Base-by-base conservation (phyloP, 1,139 yeast genomes). In the Nakaseomyces uthaithaninus region DNA sequence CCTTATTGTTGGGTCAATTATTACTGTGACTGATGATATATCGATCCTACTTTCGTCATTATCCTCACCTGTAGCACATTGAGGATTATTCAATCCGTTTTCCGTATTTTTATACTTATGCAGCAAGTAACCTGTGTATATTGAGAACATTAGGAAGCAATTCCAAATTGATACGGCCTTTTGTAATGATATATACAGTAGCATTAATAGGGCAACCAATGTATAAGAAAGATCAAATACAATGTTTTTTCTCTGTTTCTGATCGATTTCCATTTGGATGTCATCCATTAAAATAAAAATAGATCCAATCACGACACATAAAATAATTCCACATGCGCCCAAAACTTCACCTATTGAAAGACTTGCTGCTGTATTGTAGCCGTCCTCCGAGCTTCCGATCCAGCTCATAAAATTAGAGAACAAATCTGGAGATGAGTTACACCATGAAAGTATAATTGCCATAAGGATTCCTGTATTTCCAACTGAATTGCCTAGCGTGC, bases 371-470 rank as follows among this genome's bases (percentile, higher is more conserved):
- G 72, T 23, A 73, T 78, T 11, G 14, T 43, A 40, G 72, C 62
- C 33, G 67, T 67, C 72, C 80, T 72, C 10, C 91, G 94, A 33
- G 74, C 79, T 58, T 71, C 57, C 44, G 4, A 57, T 54, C 63
- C 63, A 59, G 40, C 60, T 56, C 49, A 59, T 48, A 22, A 59
- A 82, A 1, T 95, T 87, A 34, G 94, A 76, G 44, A 89, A 72
- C 2, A 91, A 75, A 61, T 91, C 98, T 0, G 97, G 95, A 0
- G 95, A 74, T 6, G 95, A 93, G 57, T 91, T 91, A 4, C 97
- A 97, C 57, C 91, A 72, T 0, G 98, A 94, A 43, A 91, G 66
- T 36, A 87, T 63, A n/a, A 60, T 51, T 2, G 63, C 61, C 45
- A 58, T 50, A 15, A 60, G 33, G n/a, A 34, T 14, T 27, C 37